Evolutionary conservation across 306 rosid genomes (phyloP).

Genomic region (Vigna unguiculata): DNA sequence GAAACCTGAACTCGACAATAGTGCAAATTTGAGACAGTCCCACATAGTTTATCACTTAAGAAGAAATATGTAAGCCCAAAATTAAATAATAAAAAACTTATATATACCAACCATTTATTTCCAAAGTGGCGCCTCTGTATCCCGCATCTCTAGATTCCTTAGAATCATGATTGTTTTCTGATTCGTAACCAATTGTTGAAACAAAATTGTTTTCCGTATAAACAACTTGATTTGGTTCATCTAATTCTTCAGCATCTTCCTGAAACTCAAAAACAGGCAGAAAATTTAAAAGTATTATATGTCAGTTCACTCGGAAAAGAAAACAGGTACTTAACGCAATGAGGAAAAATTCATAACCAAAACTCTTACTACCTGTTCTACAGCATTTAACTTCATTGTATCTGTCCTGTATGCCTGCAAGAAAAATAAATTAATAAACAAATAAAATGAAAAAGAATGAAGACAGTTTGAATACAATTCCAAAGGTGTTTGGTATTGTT

Average conservation of each 20-base stretch:
- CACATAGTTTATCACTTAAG: conserved; percentile 19
- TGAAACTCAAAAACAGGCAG: conserved; percentile 43
- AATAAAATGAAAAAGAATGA: neutral
- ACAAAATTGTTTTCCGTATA: conserved; percentile 59
- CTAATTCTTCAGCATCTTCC: conserved; percentile 68
- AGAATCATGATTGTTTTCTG: conserved; percentile 44
- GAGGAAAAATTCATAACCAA: neutral
- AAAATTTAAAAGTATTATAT: conserved; percentile 21
- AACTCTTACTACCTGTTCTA: conserved; percentile 67
- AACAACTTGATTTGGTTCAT: conserved; percentile 72
- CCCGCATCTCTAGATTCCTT: conserved; percentile 54
- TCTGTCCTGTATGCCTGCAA: conserved; percentile 76
- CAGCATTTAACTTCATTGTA: conserved; percentile 55
- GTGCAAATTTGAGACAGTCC: conserved; percentile 12
- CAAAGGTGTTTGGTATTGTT: neutral
- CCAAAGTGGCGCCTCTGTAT: conserved; percentile 35
- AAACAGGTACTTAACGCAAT: neutral
- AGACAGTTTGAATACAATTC: neutral
- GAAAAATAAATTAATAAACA: conserved; percentile 37
- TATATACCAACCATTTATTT: conserved; percentile 60
- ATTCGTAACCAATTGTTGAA: conserved; percentile 46
- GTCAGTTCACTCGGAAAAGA: neutral
- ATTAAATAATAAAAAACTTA: conserved; percentile 29
- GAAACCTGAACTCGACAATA: conserved; percentile 41
- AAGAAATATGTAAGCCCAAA: conserved; percentile 20